Evolutionary conservation across 164 flowering plant species (phyloP).

Genomic region (Umbilicus rupestris): DNA sequence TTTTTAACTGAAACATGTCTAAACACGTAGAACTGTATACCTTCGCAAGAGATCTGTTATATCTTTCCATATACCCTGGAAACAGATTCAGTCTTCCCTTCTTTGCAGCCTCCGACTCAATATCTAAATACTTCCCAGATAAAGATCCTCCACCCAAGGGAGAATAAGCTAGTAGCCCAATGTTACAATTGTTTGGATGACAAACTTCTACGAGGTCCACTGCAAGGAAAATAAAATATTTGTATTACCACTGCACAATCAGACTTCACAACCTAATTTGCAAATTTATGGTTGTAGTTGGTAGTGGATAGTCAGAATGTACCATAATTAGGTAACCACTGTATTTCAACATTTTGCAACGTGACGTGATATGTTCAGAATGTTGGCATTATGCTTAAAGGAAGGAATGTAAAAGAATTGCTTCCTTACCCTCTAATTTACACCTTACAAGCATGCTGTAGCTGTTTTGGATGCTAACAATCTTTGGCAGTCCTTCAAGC

Average conservation of each 20-base stretch:
- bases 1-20: not conserved
- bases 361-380: no score
- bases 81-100: slow-evolving; percentile 77
- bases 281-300: not conserved
- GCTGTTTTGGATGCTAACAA: slow-evolving; percentile 89
- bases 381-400: not conserved
- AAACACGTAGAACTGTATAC: slow-evolving; percentile 22
- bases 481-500: slow-evolving; percentile 78
- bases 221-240: slow-evolving; percentile 20
- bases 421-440: slow-evolving; percentile 52
- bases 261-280: not conserved
- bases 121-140: slow-evolving; percentile 72
- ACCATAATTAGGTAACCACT: not conserved
- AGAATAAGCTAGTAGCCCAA: slow-evolving; percentile 82
- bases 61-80: slow-evolving; percentile 95
- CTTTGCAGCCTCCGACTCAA: slow-evolving; percentile 62
- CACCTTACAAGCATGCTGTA: slow-evolving; percentile 68
- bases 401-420: not conserved
- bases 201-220: slow-evolving; percentile 95
- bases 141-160: slow-evolving; percentile 81
- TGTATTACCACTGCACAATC: not conserved
- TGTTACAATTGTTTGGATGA: slow-evolving; percentile 83
- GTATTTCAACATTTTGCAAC: not conserved
- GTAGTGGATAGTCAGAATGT: not conserved
- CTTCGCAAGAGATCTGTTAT: slow-evolving; percentile 68